Evolutionary conservation across 805 yeast species (phyloP).

Genomic region (Clavispora fructus): DNA sequence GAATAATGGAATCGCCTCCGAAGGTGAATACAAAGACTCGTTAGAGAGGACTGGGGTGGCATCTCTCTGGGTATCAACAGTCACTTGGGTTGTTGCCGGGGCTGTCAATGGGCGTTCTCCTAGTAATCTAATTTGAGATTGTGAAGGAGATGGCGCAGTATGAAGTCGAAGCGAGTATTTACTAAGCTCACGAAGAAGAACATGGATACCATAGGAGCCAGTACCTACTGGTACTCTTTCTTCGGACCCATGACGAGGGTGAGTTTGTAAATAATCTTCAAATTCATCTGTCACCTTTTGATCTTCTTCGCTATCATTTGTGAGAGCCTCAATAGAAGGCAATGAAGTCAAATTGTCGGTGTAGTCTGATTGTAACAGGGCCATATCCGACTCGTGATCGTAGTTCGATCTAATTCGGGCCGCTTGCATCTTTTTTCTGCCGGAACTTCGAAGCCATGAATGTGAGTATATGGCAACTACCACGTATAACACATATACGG

Average conservation of each 20-base stretch:
- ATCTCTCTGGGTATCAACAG: neutral
- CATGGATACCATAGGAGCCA: constrained; percentile 30
- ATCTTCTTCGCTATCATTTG: neutral
- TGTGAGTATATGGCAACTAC: constrained; percentile 31
- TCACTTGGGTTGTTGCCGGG: neutral
- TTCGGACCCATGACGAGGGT: constrained; percentile 7
- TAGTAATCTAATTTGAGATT: constrained; percentile 1
- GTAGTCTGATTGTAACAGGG: neutral
- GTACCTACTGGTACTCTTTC: constrained; percentile 12
- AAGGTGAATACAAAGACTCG: neutral
- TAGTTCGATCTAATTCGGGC: constrained; percentile 11
- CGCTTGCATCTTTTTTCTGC: constrained; percentile 4
- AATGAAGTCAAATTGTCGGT: neutral
- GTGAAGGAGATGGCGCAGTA: neutral
- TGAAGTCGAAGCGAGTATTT: constrained; percentile 16
- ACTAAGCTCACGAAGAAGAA: constrained; percentile 28
- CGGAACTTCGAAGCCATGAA: constrained; percentile 7
- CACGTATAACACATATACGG: constrained; percentile 56
- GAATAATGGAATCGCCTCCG: neutral
- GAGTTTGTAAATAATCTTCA: constrained; percentile 7
- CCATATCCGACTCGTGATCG: constrained; percentile 3
- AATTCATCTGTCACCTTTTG: constrained; percentile 6
- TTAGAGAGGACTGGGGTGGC: neutral
- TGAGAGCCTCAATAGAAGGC: constrained; percentile 1
- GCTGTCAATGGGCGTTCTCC: constrained; percentile 8